Evolutionary conservation across 2,329 filamentous ascomycete genomes (phyloP).

Genomic region (Exophiala xenobiotica): DNA sequence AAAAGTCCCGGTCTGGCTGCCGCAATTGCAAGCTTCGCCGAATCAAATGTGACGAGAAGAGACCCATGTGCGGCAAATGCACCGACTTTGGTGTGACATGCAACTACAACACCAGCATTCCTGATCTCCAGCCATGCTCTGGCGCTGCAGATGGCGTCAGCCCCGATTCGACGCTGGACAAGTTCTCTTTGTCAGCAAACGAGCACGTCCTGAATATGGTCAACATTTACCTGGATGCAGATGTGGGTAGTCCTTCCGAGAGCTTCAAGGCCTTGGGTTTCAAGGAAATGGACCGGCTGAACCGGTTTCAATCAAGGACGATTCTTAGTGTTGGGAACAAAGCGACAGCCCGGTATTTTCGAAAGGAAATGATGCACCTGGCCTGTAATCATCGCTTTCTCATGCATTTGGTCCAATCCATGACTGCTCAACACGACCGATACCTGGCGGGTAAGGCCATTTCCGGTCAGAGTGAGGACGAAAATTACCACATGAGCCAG

Average conservation of each 20-base stretch:
- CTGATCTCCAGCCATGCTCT: conserved; percentile 30
- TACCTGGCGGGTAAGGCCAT: neutral
- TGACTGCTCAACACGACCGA: conserved; percentile 55
- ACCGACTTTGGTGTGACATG: conserved; percentile 46
- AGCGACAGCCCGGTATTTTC: conserved; percentile 12
- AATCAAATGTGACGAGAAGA: conserved; percentile 53
- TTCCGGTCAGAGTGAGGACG: conserved; percentile 32
- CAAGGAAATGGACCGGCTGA: conserved; percentile 1
- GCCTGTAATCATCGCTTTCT: conserved; percentile 47
- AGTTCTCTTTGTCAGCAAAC: neutral
- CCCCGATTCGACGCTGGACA: neutral
- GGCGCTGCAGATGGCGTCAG: conserved; percentile 24
- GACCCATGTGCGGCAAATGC: conserved; percentile 47
- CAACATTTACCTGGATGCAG: neutral
- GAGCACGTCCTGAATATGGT: neutral
- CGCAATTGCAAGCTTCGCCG: conserved; percentile 54
- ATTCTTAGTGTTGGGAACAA: conserved; percentile 4
- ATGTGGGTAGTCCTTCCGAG: neutral
- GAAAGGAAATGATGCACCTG: conserved; percentile 16
- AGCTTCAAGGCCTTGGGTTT: neutral
- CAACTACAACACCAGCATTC: conserved; percentile 42
- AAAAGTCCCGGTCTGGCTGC: conserved; percentile 50
- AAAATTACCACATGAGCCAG: conserved; percentile 48
- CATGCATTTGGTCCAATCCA: conserved; percentile 54
- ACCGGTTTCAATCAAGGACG: conserved; percentile 14